Conservation (phyloP, 2,329 filamentous ascomycete species). For the Fonsecaea multimorphosa region DNA sequence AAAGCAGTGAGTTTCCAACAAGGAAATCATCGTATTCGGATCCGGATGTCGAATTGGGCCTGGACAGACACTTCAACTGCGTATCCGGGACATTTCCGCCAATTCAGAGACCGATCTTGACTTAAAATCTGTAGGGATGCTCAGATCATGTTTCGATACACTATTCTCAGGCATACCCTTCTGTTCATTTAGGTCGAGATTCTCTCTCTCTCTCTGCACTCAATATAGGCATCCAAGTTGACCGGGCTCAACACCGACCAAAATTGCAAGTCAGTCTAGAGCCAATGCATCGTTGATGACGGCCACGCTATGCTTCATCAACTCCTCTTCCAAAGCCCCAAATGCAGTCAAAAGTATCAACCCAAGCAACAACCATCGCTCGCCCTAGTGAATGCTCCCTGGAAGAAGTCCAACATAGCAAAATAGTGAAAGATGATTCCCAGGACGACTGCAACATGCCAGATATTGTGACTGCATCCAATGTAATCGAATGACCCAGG, state of each 20-base stretch:
- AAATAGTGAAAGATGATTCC: conserved; percentile 97
- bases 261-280: conserved; percentile 1
- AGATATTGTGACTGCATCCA: conserved; percentile 94
- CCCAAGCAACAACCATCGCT: conserved; percentile 41
- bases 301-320: conserved; percentile 9
- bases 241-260: background rate
- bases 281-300: background rate
- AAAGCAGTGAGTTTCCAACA: background rate
- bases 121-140: background rate
- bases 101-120: too few relatives aligned
- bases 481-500: conserved; percentile 95
- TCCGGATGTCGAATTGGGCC: background rate
- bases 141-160: background rate
- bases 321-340: background rate
- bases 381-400: conserved; percentile 73
- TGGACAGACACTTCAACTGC: background rate
- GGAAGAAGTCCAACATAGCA: conserved; percentile 95
- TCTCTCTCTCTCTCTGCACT: background rate
- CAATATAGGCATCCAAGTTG: background rate
- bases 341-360: conserved; percentile 5
- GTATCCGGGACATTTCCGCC: background rate
- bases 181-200: background rate
- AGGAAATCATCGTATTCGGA: conserved; percentile 16
- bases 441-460: conserved; percentile 92
- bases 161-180: background rate